These are phyloP conservation scores for Taxillus chinensis DNA, from an alignment of 164 flowering plant genomes.

Conservation along the genomic window DNA sequence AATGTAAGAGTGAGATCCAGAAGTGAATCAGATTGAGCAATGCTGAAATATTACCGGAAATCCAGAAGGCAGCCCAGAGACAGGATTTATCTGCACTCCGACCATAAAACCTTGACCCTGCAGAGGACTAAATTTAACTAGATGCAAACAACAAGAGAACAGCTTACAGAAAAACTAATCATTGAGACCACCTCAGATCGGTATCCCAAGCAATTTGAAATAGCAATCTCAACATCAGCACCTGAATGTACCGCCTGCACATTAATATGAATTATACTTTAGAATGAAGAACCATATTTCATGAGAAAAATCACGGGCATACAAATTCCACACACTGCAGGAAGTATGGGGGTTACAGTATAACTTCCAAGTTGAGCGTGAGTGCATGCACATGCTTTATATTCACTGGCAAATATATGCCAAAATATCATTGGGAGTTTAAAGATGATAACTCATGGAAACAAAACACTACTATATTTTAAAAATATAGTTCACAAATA, in stretches of 20 bases:
- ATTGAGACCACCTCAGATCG: slow-evolving; percentile 49
- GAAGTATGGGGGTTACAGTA: too few relatives aligned
- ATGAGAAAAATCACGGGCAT: not conserved
- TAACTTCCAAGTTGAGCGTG: too few relatives aligned
- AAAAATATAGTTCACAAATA: too few relatives aligned
- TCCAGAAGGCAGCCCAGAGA: slow-evolving; percentile 78
- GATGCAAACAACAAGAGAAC: slow-evolving; percentile 2
- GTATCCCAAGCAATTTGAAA: slow-evolving; percentile 89
- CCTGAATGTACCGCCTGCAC: slow-evolving; percentile 98
- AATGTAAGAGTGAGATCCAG: not conserved
- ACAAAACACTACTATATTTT: too few relatives aligned
- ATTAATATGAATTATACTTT: not conserved
- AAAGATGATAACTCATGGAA: too few relatives aligned
- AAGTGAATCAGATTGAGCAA: not conserved
- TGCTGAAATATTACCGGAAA: slow-evolving; percentile 44
- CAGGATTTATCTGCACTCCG: slow-evolving; percentile 84
- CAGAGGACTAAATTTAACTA: slow-evolving; percentile 5
- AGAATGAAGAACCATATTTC: not conserved
- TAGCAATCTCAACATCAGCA: slow-evolving; percentile 97
- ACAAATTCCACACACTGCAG: too few relatives aligned
- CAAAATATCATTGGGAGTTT: too few relatives aligned
- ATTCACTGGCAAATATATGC: too few relatives aligned
- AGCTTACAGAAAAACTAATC: not conserved
- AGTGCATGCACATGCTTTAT: too few relatives aligned
- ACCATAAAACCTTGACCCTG: slow-evolving; percentile 99